phyloP scores from a whole-genome alignment of 345 rosid genomes.

The Noccaea bulbosa region DNA sequence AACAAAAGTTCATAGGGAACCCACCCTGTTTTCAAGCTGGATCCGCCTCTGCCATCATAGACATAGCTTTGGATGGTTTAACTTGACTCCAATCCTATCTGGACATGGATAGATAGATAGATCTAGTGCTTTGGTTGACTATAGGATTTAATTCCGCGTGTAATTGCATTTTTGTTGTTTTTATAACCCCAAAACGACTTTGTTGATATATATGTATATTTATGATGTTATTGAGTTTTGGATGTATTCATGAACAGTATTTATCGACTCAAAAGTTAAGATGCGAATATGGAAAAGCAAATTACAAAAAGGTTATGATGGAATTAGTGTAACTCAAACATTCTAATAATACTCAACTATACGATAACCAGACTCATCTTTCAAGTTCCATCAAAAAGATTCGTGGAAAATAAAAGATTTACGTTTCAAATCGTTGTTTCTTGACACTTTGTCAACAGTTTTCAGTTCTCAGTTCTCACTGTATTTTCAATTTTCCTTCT shows the following conservation, averaged over 20 bases:
- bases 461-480: neutral
- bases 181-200: neutral
- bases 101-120: neutral
- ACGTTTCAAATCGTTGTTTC: conserved; percentile 24
- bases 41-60: neutral
- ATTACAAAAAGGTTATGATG: conserved; percentile 4
- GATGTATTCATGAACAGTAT: neutral
- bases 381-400: conserved; percentile 28
- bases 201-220: neutral
- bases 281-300: conserved; percentile 10
- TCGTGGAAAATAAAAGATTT: conserved; percentile 24
- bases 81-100: neutral
- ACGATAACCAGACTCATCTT: conserved; percentile 19
- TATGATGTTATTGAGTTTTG: neutral
- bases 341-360: conserved; percentile 33
- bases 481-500: neutral
- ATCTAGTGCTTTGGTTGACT: neutral
- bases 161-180: neutral
- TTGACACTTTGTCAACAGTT: conserved; percentile 26
- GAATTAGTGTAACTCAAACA: conserved; percentile 22
- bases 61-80: neutral
- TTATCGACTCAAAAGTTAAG: conserved; percentile 35
- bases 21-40: too few relatives aligned
- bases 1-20: too few relatives aligned
- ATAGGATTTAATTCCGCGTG: neutral